Percentiles rank a stretch among this genome's conserved stretches.
phyloP scores from a whole-genome alignment of 2,329 filamentous ascomycete genomes.

The Chaetomium strumarium region DNA sequence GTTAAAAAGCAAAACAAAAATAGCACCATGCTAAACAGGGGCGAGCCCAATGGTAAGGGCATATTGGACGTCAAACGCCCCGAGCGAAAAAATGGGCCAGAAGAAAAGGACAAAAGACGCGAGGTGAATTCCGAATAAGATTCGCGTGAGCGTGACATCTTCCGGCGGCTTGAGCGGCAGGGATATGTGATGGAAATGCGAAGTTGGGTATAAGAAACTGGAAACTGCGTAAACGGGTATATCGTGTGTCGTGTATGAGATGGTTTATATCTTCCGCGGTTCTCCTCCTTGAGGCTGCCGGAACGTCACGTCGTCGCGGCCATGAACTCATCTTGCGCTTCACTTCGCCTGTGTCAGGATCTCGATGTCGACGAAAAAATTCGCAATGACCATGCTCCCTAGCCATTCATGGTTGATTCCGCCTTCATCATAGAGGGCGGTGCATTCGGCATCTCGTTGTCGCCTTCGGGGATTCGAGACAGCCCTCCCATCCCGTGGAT shows the following conservation, averaged over 20 bases:
- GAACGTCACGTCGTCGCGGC: neutral
- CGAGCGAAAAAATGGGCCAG: neutral
- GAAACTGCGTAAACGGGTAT: constrained; percentile 11
- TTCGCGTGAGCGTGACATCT: constrained; percentile 34
- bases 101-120: constrained; percentile 5
- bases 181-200: constrained; percentile 13
- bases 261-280: constrained; percentile 11
- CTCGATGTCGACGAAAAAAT: neutral
- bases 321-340: neutral
- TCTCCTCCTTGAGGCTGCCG: neutral
- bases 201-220: constrained; percentile 18
- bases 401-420: constrained; percentile 32
- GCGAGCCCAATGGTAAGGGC: too few species aligned
- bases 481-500: constrained; percentile 42
- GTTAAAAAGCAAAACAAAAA: too few species aligned
- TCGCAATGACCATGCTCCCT: neutral
- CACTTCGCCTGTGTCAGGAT: neutral
- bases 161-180: constrained; percentile 19
- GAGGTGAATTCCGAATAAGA: constrained; percentile 6
- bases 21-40: too few species aligned
- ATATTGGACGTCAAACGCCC: neutral
- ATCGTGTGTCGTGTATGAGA: constrained; percentile 11
- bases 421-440: constrained; percentile 31
- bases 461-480: constrained; percentile 53
- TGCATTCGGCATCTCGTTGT: constrained; percentile 43